Percentiles rank a stretch among this genome's conserved stretches.
These are phyloP conservation scores for Laburnicola sp. DNA, from an alignment of 2,329 filamentous ascomycete species.

Conservation along the genomic window DNA sequence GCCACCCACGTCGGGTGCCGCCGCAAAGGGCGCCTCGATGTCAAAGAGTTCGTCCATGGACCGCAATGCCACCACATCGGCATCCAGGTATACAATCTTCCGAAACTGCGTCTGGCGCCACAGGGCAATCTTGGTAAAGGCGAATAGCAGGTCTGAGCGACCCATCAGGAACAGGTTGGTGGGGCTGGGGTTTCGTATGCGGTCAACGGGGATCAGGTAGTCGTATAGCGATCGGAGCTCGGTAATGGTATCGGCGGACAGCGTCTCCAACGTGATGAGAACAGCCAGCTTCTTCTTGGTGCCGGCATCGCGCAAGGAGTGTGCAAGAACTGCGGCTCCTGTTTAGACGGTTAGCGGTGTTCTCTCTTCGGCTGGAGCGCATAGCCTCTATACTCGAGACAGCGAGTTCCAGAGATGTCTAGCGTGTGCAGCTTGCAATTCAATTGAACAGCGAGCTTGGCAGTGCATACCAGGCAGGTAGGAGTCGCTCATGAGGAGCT, in stretches of 20 bases:
- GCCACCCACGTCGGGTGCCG: constrained; percentile 95
- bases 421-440: too few relatives aligned
- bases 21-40: constrained; percentile 62
- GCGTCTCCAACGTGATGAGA: constrained; percentile 77
- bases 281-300: constrained; percentile 83
- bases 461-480: constrained; percentile 78
- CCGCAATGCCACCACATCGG: constrained; percentile 86
- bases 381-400: not conserved
- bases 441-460: not conserved
- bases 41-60: constrained; percentile 92
- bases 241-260: constrained; percentile 73
- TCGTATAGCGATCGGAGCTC: constrained; percentile 86
- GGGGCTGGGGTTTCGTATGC: constrained; percentile 74
- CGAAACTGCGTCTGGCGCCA: constrained; percentile 91
- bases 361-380: not conserved
- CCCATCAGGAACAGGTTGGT: constrained; percentile 91
- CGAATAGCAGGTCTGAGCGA: constrained; percentile 83
- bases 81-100: constrained; percentile 92
- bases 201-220: constrained; percentile 80
- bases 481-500: constrained; percentile 90
- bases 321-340: constrained; percentile 92
- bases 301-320: constrained; percentile 89
- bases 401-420: not conserved
- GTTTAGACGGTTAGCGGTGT: constrained; percentile 13
- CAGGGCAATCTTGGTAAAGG: constrained; percentile 94